Conservation (phyloP, 495 filamentous ascomycete genomes). For the Penicillium argentinense region DNA sequence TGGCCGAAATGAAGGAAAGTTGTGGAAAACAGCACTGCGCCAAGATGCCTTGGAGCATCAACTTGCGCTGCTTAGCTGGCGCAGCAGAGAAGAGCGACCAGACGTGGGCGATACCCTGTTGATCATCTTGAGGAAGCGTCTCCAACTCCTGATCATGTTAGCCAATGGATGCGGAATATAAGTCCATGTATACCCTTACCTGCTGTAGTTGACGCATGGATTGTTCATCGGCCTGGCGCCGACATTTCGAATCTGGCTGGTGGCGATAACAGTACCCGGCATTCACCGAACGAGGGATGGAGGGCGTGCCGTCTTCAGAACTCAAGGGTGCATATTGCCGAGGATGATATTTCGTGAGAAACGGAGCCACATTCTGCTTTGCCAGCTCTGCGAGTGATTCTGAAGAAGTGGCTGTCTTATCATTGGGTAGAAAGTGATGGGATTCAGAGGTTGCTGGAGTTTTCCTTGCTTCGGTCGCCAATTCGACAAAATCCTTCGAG, state of each 20-base stretch:
- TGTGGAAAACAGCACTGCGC: conserved; percentile 97
- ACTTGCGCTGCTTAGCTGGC: conserved; percentile 84
- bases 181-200: conserved; percentile 46
- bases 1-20: conserved; percentile 83
- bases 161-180: neutral
- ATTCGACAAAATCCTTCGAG: neutral
- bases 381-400: conserved; percentile 48
- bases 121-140: conserved; percentile 74
- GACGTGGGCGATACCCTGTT: conserved; percentile 89
- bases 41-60: conserved; percentile 94
- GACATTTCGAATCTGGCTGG: conserved; percentile 89
- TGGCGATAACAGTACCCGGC: conserved; percentile 97
- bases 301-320: conserved; percentile 29
- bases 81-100: conserved; percentile 98
- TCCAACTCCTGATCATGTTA: conserved; percentile 65
- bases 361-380: conserved; percentile 67
- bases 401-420: conserved; percentile 17
- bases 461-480: neutral
- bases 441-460: conserved; percentile 22
- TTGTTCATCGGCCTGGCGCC: conserved; percentile 86
- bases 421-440: conserved; percentile 19
- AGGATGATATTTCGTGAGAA: conserved; percentile 83
- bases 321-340: conserved; percentile 72
- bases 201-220: conserved; percentile 93
- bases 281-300: conserved; percentile 52